Evolutionary conservation across 139 green algal genomes (phyloP).

Genomic region (Ettlia oleoabundans): DNA sequence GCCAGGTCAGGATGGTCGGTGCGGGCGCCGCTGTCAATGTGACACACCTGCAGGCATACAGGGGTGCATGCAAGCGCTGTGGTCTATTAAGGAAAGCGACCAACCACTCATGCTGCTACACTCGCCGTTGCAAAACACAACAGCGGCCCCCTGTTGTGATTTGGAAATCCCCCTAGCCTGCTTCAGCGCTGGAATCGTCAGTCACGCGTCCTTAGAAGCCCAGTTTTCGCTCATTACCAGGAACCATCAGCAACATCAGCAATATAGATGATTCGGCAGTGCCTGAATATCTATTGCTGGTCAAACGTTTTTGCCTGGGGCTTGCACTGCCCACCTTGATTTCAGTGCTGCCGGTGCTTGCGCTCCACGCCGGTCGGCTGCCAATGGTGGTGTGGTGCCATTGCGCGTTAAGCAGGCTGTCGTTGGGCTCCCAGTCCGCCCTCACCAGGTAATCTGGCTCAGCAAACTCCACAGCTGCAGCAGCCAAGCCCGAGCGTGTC

Average conservation of each 20-base stretch:
- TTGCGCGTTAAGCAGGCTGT: constrained; percentile 30
- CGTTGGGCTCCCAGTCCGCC: constrained; percentile 30
- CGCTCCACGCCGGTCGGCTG: constrained; percentile 32
- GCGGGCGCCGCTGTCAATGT: constrained; percentile 19
- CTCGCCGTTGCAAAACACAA: too few species aligned
- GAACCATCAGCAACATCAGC: too few species aligned
- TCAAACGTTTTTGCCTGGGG: neutral
- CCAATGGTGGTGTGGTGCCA: constrained; percentile 39
- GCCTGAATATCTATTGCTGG: too few species aligned
- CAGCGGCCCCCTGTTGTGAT: neutral
- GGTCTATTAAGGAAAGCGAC: too few species aligned
- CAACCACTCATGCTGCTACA: too few species aligned
- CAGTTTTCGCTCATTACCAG: too few species aligned
- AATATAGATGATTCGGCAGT: too few species aligned
- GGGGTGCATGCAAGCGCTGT: neutral
- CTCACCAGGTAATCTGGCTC: constrained; percentile 45
- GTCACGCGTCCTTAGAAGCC: too few species aligned
- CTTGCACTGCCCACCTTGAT: constrained; percentile 45
- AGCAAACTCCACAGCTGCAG: constrained; percentile 38
- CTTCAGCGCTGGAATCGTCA: neutral
- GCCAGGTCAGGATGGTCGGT: constrained; percentile 26
- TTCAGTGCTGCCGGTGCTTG: constrained; percentile 27
- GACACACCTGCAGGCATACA: constrained; percentile 23
- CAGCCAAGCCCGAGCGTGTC: too few species aligned
- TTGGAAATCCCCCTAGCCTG: neutral